A percentile compares a stretch with the other conserved stretches of the same genome.
Conservation (phyloP, 2,329 filamentous ascomycete species). For the Exophiala sp. region DNA sequence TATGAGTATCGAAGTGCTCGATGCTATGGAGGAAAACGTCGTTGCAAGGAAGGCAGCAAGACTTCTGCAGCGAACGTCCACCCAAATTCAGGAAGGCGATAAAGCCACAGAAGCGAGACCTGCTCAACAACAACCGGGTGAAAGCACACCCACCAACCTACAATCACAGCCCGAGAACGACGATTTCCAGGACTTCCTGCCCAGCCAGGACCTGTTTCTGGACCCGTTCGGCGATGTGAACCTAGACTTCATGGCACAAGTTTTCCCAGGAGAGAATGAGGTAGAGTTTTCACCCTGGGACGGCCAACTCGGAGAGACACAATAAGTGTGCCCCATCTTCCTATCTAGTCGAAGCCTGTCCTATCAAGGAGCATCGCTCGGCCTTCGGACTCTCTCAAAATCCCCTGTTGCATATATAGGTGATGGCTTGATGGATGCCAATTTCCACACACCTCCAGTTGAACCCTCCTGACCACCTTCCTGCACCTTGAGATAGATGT, state of each 20-base stretch:
- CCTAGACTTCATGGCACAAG: conserved; percentile 8
- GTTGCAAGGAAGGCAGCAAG: conserved; percentile 36
- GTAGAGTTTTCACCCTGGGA: background rate
- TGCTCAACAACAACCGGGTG: background rate
- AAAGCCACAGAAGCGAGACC: background rate
- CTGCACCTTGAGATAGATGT: too few relatives aligned
- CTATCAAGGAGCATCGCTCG: too few relatives aligned
- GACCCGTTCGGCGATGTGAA: conserved; percentile 1
- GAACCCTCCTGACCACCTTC: too few relatives aligned
- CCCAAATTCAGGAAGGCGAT: background rate
- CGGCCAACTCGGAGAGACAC: background rate
- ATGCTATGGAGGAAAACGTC: conserved; percentile 41
- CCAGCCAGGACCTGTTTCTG: background rate
- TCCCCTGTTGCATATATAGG: too few relatives aligned
- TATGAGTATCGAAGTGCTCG: conserved; percentile 39
- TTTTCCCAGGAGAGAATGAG: conserved; percentile 1
- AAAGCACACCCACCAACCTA: background rate
- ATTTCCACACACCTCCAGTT: too few relatives aligned
- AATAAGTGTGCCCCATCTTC: too few relatives aligned
- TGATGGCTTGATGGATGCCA: too few relatives aligned
- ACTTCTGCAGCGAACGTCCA: background rate
- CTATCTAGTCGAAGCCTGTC: too few relatives aligned
- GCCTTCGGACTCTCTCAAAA: too few relatives aligned
- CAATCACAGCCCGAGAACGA: background rate
- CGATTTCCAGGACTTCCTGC: too few relatives aligned